Base-by-base conservation (phyloP, 2,329 filamentous ascomycete species). In the Colletotrichum spaethianum region DNA sequence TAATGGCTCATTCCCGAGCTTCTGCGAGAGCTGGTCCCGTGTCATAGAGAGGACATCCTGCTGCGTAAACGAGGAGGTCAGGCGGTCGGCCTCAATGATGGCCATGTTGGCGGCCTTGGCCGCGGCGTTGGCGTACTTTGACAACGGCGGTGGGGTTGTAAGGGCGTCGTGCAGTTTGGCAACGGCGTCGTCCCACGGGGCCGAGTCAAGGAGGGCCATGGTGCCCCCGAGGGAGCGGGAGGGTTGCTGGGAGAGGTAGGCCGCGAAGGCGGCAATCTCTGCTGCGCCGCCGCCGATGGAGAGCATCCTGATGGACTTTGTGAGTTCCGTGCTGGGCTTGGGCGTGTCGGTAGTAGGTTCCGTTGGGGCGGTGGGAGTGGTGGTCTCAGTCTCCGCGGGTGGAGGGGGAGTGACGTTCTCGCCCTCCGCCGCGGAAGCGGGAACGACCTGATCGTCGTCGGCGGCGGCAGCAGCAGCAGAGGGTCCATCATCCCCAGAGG, bases 181-280 rank as follows among this genome's bases (percentile, higher is more conserved):
- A 7, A 93, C 84, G 14, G 95, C 90, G 2, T 81, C 74, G 0
- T 84, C 84, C 96, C 96, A 98, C 38, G 93, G 90, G 3, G 93
- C 96, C 23, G 94, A 91, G 82, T 98, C 96, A 59, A 98, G 83
- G n/a, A 94, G 90, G 7, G 86, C 88, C 14, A 96, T 82, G 40
- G 82, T 73, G 26, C 82, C 83, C 11, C 48, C 0, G 55, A 36
- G 7, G 76, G 69, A 5, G n/a, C 55, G 33, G 74, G 56, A 2
- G 73, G 75, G 40, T 18, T 46, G 57, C 28, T 79, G 76, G 18
- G 70, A 60, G 31, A 89, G 76, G 75, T 85, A 84, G 8, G 84
- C 82, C 0, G 83, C 87, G 55, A 90, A 84, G 16, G 88, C 87
- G 11, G 86, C 83, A 23, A 95, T 87, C 80, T 92, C 90, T 18